Evolutionary conservation across 1,284 basidiomycete genomes (phyloP), one percentile per base, ranked within the genome.

Genomic region (Trichosporon inkin): DNA sequence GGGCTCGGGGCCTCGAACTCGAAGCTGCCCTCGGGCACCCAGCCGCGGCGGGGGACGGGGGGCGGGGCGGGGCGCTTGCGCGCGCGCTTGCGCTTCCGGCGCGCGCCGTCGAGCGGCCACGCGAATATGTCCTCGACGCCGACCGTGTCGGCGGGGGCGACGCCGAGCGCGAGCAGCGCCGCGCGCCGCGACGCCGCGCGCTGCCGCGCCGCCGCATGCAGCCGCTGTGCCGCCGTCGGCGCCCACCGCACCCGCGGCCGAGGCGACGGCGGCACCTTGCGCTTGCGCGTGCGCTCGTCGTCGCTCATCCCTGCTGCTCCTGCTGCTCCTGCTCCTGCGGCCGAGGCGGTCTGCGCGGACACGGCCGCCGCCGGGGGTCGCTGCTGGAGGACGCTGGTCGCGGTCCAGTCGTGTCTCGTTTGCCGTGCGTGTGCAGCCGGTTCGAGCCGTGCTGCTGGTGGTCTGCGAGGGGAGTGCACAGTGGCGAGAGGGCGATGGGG

Each of bases 21-120:
- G 56, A 78, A 78, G 52, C 70, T 74, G 11, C 75, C 77, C 56
- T 78, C 77, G 7, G 77, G 77, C 1, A 65, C 67, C 75, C 75
- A 77, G 7, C 77, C 77, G 16, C 70, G 70, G 34, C 74, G 61
- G 10, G 62, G 65, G 14, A 74, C 63, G 3, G 36, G 16, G 36
- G 36, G 6, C 0, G 65, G 63, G 37, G 68, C 67, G 6, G 69
- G 63, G 36, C 57, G 60, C 53, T 47, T 47, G 56, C 62, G 60
- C 53, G 51, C 47, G 56, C 62, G 60, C 37, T 55, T 37, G 34
- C 64, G 55, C 56, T 63, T 61, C 56, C 70, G 60, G 35, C 67
- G 61, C 10, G 65, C 64, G 53, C 59, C 66, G 52, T 76, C 74
- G 11, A 70, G 67, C 20, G 68, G 57, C 74, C 74, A 76, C 2